A percentile compares a stretch with the other conserved stretches of the same genome.
Evolutionary conservation across 768 basidiomycete species (phyloP).

Genomic region (Lepiota brunneoincarnata): DNA sequence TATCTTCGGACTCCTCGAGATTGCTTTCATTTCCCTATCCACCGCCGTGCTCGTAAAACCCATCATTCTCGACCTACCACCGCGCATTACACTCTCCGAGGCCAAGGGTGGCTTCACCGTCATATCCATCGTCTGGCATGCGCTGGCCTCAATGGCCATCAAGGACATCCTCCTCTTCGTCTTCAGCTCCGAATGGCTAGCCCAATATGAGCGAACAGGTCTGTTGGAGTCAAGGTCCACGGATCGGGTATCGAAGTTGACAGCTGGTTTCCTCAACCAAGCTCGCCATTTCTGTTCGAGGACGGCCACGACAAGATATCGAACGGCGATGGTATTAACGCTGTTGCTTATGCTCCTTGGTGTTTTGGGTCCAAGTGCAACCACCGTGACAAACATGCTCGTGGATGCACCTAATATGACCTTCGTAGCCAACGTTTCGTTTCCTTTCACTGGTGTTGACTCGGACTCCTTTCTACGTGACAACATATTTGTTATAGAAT

Average conservation of each 20-base stretch:
- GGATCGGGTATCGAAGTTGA: background rate
- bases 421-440: no score
- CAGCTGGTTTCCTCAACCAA: background rate
- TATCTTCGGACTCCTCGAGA: background rate
- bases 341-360: background rate
- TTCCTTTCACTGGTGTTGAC: no score
- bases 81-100: background rate
- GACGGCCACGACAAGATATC: background rate
- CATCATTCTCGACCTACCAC: background rate
- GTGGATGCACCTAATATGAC: no score
- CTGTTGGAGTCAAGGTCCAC: background rate
- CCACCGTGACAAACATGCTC: no score
- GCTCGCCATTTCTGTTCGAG: background rate
- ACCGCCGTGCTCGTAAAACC: background rate
- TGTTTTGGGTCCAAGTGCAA: background rate
- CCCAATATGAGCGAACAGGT: background rate
- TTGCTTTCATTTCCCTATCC: background rate
- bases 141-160: background rate
- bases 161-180: slow-evolving; percentile 2
- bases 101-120: background rate
- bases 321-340: background rate
- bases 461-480: no score
- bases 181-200: slow-evolving; percentile 10
- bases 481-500: no score
- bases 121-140: slow-evolving; percentile 5